Percentiles rank a stretch among this genome's conserved stretches.
These are phyloP conservation scores for Sporothrix pseudoabietina DNA, from an alignment of 2,329 filamentous ascomycete genomes.

Conservation along the genomic window DNA sequence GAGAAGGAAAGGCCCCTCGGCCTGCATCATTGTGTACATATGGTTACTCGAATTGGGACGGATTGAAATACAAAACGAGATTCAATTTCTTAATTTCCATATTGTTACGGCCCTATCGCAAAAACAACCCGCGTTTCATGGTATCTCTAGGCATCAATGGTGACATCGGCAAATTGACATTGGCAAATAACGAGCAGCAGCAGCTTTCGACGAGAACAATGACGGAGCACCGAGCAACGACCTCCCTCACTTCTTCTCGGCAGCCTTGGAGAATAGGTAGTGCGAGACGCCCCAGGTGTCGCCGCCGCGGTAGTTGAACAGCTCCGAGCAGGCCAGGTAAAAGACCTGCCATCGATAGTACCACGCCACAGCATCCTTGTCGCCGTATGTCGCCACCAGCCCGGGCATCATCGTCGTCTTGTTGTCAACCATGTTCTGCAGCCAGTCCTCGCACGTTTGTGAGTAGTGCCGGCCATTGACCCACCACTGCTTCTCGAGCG, in stretches of 20 bases:
- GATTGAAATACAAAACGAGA: background rate
- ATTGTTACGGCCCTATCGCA: background rate
- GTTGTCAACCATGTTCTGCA: slow-evolving; percentile 60
- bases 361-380: slow-evolving; percentile 61
- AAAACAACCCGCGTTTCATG: background rate
- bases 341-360: slow-evolving; percentile 73
- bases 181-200: background rate
- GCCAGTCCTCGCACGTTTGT: slow-evolving; percentile 71
- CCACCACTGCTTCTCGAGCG: slow-evolving; percentile 68
- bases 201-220: too few species aligned
- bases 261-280: slow-evolving; percentile 65
- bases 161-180: background rate
- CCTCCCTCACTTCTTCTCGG: background rate
- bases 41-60: slow-evolving; percentile 1
- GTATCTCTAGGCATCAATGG: background rate
- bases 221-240: too few species aligned
- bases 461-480: slow-evolving; percentile 69
- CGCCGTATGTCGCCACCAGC: slow-evolving; percentile 65
- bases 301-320: slow-evolving; percentile 66
- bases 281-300: slow-evolving; percentile 70
- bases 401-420: slow-evolving; percentile 65
- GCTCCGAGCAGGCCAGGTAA: slow-evolving; percentile 69
- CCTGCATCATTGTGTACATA: slow-evolving; percentile 26
- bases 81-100: background rate
- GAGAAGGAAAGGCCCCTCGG: background rate